Base-by-base conservation (phyloP, 129 eudicot genomes). In the Arctium minus region DNA sequence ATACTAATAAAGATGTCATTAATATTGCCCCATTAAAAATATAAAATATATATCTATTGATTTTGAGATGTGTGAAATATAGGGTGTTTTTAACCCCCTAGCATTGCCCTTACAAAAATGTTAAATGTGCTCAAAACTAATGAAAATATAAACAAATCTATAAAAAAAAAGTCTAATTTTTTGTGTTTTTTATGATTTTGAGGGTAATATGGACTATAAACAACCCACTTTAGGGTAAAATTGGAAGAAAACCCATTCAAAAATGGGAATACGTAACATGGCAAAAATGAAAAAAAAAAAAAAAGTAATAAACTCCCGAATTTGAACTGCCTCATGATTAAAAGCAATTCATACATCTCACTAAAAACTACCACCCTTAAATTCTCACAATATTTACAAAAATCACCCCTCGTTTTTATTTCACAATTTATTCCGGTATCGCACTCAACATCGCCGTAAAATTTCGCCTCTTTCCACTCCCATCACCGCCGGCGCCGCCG, bases 361-460 rank as follows among this genome's bases (percentile, higher is more conserved):
- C 87, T 82, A 81, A n/a, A 15, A 80, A 75, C 74, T 75, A 65
- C 60, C 13, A 84, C 77, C 81, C 80, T 80, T 77, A n/a, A 33
- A 70, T 72, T 78, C 35, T 35, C 79, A 78, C 86, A 32, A 32
- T 86, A 83, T 86, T 86, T 87, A 90, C 89, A 83, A 65, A 86
- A 70, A 69, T 35, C 46, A 15, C 76, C 80, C 10, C 27, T 35
- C 75, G 68, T 60, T 67, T 18, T 38, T 13, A 8, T 68, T 68
- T 72, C 70, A 15, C 13, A 11, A 36, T 73, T 13, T 92, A 92
- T 75, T 95, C 98, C 22, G 94, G 97, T 48, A 96, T 96, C 0
- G 91, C 91, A 87, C 82, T 91, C 89, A 95, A 86, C 87, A 74
- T 84, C 53, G 87, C 90, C 50, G 86, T 17, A 42, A 81, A 79